Percentiles rank a stretch among this genome's conserved stretches.
These are phyloP conservation scores for Fraxinus americana DNA, from an alignment of 257 asterid genomes.

Conservation along the genomic window DNA sequence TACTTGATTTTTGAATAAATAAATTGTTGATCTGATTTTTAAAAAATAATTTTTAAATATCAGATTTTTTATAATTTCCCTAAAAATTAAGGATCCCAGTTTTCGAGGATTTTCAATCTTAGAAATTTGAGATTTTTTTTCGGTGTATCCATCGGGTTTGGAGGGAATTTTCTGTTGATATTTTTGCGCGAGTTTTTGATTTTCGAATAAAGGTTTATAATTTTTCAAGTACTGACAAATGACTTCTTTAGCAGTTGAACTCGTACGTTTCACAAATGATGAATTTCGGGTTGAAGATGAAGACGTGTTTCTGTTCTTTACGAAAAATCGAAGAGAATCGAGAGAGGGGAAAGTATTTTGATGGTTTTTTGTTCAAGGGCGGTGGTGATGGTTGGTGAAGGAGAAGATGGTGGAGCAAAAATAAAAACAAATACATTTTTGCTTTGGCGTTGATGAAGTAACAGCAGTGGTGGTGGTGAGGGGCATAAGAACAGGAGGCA, in stretches of 20 bases:
- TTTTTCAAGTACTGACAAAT: slow-evolving; percentile 68
- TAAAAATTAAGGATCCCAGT: too few species aligned
- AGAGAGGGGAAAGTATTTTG: slow-evolving; percentile 67
- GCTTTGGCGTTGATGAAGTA: too few species aligned
- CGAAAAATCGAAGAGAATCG: slow-evolving; percentile 81
- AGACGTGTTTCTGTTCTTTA: slow-evolving; percentile 32
- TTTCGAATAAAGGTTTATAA: slow-evolving; percentile 68
- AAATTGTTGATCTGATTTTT: too few species aligned
- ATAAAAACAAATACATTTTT: too few species aligned
- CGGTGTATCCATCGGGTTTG: slow-evolving; percentile 17
- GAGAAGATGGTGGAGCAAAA: too few species aligned
- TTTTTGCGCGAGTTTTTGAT: slow-evolving; percentile 59
- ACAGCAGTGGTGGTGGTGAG: too few species aligned
- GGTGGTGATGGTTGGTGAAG: neutral
- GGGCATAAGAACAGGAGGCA: too few species aligned
- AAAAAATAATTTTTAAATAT: too few species aligned
- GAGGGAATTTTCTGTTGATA: slow-evolving; percentile 29
- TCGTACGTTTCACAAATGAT: slow-evolving; percentile 53
- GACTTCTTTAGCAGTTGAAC: slow-evolving; percentile 70
- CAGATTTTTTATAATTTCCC: too few species aligned
- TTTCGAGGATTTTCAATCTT: neutral
- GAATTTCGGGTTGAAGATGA: neutral
- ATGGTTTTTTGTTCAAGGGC: slow-evolving; percentile 25
- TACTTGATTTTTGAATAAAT: too few species aligned
- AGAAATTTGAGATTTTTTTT: neutral